phyloP scores from a whole-genome alignment of 805 yeast genomes.

The Suhomyces xylopsoci region DNA sequence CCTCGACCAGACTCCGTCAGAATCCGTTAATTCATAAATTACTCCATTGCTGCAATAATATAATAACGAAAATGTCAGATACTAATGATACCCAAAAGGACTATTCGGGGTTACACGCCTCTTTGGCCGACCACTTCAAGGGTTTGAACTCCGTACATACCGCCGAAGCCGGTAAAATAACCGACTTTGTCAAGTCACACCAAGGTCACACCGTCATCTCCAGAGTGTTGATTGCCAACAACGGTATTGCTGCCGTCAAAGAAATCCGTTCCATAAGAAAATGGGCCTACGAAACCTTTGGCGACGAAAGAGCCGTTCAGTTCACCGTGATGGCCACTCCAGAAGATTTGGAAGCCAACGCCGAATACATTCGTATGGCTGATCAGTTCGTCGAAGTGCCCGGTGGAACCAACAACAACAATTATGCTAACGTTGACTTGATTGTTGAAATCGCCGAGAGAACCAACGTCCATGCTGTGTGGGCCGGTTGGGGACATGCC shows the following conservation, averaged over 20 bases:
- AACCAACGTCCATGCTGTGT: constrained; percentile 94
- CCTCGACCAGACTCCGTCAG: background rate
- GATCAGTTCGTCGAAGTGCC: constrained; percentile 98
- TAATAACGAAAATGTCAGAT: constrained; percentile 5
- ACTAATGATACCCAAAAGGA: constrained; percentile 12
- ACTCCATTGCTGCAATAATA: background rate
- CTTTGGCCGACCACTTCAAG: constrained; percentile 68
- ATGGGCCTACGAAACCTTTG: constrained; percentile 99
- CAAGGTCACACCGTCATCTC: constrained; percentile 95
- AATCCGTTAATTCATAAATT: background rate
- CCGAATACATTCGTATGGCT: constrained; percentile 98
- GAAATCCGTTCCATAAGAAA: constrained; percentile 96
- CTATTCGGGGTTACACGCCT: constrained; percentile 25
- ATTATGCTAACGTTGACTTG: constrained; percentile 95
- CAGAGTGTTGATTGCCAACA: constrained; percentile 89
- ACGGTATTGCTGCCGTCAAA: constrained; percentile 99
- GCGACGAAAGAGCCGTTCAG: constrained; percentile 88
- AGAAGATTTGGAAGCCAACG: constrained; percentile 95
- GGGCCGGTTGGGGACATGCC: constrained; percentile 99
- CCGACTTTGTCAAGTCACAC: constrained; percentile 78
- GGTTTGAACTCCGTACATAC: constrained; percentile 76
- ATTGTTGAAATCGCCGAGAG: constrained; percentile 98
- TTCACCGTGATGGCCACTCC: constrained; percentile 99
- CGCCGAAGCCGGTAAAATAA: constrained; percentile 76
- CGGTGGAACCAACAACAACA: constrained; percentile 98